Conservation (phyloP, 75 land plant genomes). For the Chamaecyparis obtusa region DNA sequence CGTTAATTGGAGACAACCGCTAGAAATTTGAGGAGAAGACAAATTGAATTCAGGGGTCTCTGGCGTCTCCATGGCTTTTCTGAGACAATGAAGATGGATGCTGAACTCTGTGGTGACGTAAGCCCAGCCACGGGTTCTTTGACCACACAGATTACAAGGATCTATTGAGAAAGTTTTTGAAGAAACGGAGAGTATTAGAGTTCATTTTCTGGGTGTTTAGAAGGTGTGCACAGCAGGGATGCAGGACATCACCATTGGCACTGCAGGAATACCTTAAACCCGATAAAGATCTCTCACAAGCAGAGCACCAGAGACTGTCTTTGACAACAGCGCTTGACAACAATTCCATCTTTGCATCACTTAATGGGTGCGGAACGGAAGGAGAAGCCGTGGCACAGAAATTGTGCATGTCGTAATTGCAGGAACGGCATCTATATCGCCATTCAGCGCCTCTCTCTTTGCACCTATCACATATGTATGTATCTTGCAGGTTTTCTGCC, state of each 20-base stretch:
- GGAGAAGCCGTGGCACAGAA: constrained; percentile 20
- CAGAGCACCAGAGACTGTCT: not conserved
- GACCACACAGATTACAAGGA: constrained; percentile 25
- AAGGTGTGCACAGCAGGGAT: constrained; percentile 25
- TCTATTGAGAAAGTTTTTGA: constrained; percentile 1
- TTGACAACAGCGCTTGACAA: not conserved
- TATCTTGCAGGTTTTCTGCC: too few relatives aligned
- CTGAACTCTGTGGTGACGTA: constrained; percentile 22
- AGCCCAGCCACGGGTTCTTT: constrained; percentile 24
- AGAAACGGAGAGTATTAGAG: constrained; percentile 11
- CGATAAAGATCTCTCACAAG: constrained; percentile 7
- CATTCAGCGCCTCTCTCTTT: constrained; percentile 19
- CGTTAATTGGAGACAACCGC: not conserved
- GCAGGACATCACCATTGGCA: constrained; percentile 33
- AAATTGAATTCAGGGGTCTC: constrained; percentile 45
- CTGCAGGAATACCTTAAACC: constrained; percentile 43
- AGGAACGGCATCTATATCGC: constrained; percentile 26
- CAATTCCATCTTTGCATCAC: constrained; percentile 13
- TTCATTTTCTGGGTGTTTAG: not conserved
- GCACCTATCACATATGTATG: constrained; percentile 28
- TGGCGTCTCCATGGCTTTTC: constrained; percentile 41
- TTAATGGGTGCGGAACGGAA: constrained; percentile 22
- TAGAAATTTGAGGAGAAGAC: too few relatives aligned
- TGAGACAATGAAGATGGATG: constrained; percentile 43
- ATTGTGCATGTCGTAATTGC: constrained; percentile 35